Percentiles rank a stretch among this genome's conserved stretches.
phyloP scores from a whole-genome alignment of 2,329 filamentous ascomycete species.

The Setomelanomma holmii region DNA sequence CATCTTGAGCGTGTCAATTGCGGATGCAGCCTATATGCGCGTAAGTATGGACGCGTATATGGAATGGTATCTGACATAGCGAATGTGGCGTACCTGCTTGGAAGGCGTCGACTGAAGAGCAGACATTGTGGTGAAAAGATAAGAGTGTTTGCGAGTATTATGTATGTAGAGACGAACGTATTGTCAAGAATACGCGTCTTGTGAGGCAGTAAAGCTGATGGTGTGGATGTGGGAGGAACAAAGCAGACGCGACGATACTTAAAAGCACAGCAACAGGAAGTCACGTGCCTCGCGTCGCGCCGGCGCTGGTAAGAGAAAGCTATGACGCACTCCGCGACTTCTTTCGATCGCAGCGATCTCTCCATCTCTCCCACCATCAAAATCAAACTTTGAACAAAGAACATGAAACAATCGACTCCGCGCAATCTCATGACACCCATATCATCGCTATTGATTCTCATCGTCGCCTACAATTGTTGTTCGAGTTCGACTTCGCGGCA shows the following conservation, averaged over 20 bases:
- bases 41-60: conserved; percentile 49
- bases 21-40: conserved; percentile 75
- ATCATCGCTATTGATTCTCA: conserved; percentile 5
- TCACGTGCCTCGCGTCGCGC: conserved; percentile 34
- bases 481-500: conserved; percentile 18
- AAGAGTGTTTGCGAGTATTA: conserved; percentile 11
- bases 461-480: conserved; percentile 6
- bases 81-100: conserved; percentile 66
- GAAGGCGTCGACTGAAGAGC: conserved; percentile 73
- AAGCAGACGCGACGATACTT: conserved; percentile 29
- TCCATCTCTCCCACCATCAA: not conserved
- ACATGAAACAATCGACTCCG: not conserved
- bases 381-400: not conserved
- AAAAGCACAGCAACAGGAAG: conserved; percentile 23
- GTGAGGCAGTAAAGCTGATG: conserved; percentile 27
- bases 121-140: conserved; percentile 67
- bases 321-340: conserved; percentile 37
- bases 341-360: conserved; percentile 12
- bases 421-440: conserved; percentile 24
- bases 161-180: conserved; percentile 17
- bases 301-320: conserved; percentile 19
- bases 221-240: conserved; percentile 30
- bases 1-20: conserved; percentile 89
- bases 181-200: conserved; percentile 26
- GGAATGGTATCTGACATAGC: conserved; percentile 28